Percentiles rank a stretch among this genome's conserved stretches.
Evolutionary conservation across 148 eudicot genomes (phyloP).

Genomic region (Cornus controversa): DNA sequence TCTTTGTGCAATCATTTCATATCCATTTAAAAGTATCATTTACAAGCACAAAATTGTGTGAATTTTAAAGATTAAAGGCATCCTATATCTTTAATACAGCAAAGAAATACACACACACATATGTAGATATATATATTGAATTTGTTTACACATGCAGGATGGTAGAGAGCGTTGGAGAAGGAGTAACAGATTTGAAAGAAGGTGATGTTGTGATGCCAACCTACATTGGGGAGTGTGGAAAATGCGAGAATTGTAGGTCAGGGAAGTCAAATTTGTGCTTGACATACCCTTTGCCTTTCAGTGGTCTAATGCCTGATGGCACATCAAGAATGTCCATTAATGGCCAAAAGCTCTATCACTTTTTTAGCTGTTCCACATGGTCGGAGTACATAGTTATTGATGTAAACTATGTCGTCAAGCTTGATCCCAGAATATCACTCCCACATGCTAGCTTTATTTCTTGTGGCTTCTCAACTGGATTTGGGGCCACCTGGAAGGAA

Average conservation of each 20-base stretch:
- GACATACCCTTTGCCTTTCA: conserved; percentile 18
- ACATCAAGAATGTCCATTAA: conserved; percentile 36
- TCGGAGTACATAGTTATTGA: conserved; percentile 44
- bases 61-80: no score
- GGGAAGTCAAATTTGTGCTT: conserved; percentile 38
- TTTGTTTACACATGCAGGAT: conserved; percentile 23
- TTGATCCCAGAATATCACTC: conserved; percentile 32
- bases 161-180: conserved; percentile 54
- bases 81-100: no score
- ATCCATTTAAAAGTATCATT: background rate
- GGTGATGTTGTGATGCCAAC: conserved; percentile 51
- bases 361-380: conserved; percentile 48
- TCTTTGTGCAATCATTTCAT: no score
- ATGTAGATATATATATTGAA: background rate
- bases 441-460: conserved; percentile 48
- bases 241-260: conserved; percentile 39
- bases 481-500: conserved; percentile 45
- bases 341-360: conserved; percentile 27
- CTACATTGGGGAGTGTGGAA: conserved; percentile 42
- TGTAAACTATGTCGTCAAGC: conserved; percentile 33
- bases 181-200: conserved; percentile 26
- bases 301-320: conserved; percentile 44
- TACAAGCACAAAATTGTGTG: no score
- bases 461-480: conserved; percentile 55
- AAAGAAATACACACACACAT: no score